Evolutionary conservation across 2,329 filamentous ascomycete genomes (phyloP).

Genomic region (Microsporum ferrugineum): DNA sequence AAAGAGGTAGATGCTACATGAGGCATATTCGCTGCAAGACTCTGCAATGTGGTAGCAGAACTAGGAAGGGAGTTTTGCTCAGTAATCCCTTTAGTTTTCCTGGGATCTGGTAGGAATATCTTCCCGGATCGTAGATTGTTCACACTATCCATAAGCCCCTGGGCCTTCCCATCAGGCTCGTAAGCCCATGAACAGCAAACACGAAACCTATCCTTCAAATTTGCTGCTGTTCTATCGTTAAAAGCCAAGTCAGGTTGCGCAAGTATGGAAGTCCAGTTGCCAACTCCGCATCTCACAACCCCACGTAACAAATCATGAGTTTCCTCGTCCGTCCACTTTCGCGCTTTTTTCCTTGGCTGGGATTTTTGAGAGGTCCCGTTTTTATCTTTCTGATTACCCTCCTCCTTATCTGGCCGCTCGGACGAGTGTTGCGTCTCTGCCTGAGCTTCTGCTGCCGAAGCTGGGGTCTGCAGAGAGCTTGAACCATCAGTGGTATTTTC

Average conservation of each 20-base stretch:
- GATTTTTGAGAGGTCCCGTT: constrained; percentile 17
- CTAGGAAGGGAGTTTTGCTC: background rate
- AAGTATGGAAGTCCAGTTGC: constrained; percentile 54
- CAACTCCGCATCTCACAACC: constrained; percentile 50
- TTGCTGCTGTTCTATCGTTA: constrained; percentile 47
- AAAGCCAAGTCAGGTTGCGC: constrained; percentile 47
- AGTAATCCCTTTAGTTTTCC: constrained; percentile 11
- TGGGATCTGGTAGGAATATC: constrained; percentile 17
- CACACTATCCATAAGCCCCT: constrained; percentile 11
- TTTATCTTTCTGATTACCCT: background rate
- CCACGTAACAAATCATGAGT: constrained; percentile 47
- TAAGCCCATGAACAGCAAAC: constrained; percentile 44
- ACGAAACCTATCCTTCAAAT: constrained; percentile 51
- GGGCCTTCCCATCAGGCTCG: constrained; percentile 29
- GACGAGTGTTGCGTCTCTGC: background rate
- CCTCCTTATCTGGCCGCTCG: background rate
- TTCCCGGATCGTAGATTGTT: constrained; percentile 10
- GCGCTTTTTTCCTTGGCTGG: constrained; percentile 39
- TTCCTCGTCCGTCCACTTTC: constrained; percentile 51
- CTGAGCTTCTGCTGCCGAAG: background rate
- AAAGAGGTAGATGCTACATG: background rate
- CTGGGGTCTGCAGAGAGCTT: background rate
- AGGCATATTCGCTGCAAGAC: background rate
- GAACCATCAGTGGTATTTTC: background rate
- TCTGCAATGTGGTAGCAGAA: background rate